These are phyloP conservation scores for Emmonsiellopsis sp. DNA, from an alignment of 2,329 filamentous ascomycete genomes.

Conservation along the genomic window DNA sequence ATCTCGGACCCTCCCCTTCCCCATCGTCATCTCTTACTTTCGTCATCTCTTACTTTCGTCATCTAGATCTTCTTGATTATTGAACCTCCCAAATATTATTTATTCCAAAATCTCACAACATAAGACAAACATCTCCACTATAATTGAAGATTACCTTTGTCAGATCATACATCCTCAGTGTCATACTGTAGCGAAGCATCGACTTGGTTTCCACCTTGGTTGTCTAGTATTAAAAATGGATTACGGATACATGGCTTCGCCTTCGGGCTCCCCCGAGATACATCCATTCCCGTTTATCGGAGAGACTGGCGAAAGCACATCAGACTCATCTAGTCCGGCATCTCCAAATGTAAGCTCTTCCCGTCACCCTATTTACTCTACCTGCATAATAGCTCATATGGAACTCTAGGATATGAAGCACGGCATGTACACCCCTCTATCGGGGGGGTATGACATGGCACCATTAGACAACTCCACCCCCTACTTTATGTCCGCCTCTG, in stretches of 20 bases:
- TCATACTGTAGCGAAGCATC: too few relatives aligned
- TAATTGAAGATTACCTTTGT: too few relatives aligned
- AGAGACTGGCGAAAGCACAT: constrained; percentile 11
- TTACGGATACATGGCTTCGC: background rate
- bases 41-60: too few relatives aligned
- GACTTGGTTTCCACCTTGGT: too few relatives aligned
- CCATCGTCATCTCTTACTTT: too few relatives aligned
- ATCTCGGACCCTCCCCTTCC: too few relatives aligned
- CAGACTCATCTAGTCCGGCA: constrained; percentile 16
- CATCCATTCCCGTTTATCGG: background rate
- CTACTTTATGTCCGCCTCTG: constrained; percentile 10
- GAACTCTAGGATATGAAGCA: constrained; percentile 13
- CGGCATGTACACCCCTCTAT: constrained; percentile 10
- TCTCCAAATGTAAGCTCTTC: constrained; percentile 15
- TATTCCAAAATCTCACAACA: too few relatives aligned
- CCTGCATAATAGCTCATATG: background rate
- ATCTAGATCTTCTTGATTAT: too few relatives aligned
- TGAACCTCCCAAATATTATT: too few relatives aligned
- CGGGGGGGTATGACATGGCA: constrained; percentile 15
- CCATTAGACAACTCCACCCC: constrained; percentile 12
- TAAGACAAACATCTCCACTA: too few relatives aligned
- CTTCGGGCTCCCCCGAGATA: constrained; percentile 20
- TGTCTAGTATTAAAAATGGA: background rate
- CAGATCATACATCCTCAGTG: too few relatives aligned
- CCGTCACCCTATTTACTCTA: background rate